Percentiles rank a stretch among this genome's conserved stretches.
These are phyloP conservation scores for Tuctoria greenei DNA, from an alignment of 176 grass and related monocot genomes.

Conservation along the genomic window DNA sequence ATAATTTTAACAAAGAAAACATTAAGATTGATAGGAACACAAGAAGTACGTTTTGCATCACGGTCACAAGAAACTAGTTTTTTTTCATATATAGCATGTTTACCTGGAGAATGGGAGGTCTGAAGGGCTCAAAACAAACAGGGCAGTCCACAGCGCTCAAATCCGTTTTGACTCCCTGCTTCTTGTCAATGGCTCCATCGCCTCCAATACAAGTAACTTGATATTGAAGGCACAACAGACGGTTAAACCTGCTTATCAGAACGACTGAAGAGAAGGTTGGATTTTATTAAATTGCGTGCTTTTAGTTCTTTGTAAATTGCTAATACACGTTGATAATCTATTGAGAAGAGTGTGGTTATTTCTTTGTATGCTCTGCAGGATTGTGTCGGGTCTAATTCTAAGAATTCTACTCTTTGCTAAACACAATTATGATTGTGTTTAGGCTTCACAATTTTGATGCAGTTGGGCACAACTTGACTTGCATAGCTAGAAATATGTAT, in stretches of 20 bases:
- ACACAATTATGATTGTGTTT: too few species aligned
- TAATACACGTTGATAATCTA: neutral
- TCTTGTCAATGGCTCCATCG: conserved; percentile 5
- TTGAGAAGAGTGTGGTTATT: neutral
- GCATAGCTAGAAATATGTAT: conserved; percentile 5
- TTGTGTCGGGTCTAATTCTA: neutral
- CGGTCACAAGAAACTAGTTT: neutral
- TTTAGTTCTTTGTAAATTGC: neutral
- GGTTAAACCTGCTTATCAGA: neutral
- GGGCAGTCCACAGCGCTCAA: neutral
- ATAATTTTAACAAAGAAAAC: too few species aligned
- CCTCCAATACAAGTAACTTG: neutral
- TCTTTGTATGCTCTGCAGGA: neutral
- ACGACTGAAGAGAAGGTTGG: too few species aligned
- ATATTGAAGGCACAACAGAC: too few species aligned
- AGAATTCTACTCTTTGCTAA: neutral
- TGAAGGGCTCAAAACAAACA: conserved; percentile 18
- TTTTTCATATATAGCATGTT: neutral
- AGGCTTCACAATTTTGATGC: conserved; percentile 19
- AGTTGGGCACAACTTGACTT: conserved; percentile 3
- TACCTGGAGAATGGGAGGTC: conserved; percentile 25
- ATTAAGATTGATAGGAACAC: neutral
- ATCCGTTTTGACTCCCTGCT: neutral
- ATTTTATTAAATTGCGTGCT: too few species aligned
- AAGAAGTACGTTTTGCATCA: neutral